Evolutionary conservation across 2,329 filamentous ascomycete genomes (phyloP).

Genomic region (Ophiostoma montium): DNA sequence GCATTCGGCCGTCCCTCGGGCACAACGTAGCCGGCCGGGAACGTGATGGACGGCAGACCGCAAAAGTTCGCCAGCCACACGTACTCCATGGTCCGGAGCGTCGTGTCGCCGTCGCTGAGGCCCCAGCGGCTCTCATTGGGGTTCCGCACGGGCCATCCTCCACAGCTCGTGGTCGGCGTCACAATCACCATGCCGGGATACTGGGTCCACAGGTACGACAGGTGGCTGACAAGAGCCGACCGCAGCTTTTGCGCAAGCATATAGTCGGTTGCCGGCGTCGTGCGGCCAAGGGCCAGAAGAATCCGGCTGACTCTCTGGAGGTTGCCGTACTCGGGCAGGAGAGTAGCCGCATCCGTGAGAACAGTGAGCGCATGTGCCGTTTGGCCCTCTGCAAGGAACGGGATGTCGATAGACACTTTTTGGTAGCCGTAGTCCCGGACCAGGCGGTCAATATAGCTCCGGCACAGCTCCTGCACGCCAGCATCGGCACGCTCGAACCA

Average conservation of each 20-base stretch:
- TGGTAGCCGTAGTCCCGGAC: slow-evolving; percentile 36
- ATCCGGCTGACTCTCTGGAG: slow-evolving; percentile 50
- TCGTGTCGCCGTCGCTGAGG: slow-evolving; percentile 31
- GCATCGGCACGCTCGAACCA: slow-evolving; percentile 43
- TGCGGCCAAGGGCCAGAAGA: slow-evolving; percentile 47
- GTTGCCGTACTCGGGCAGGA: slow-evolving; percentile 27
- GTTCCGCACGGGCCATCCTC: slow-evolving; percentile 28
- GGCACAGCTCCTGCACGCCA: slow-evolving; percentile 27
- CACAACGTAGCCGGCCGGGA: slow-evolving; percentile 30
- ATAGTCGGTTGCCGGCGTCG: slow-evolving; percentile 51
- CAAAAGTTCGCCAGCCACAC: slow-evolving; percentile 38
- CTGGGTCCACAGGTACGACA: slow-evolving; percentile 48
- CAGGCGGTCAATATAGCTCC: slow-evolving; percentile 36
- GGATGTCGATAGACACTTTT: slow-evolving; percentile 41
- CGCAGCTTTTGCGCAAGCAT: slow-evolving; percentile 57
- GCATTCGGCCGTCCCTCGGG: slow-evolving; percentile 21
- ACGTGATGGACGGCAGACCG: slow-evolving; percentile 30
- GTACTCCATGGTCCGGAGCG: slow-evolving; percentile 33
- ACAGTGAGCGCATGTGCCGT: slow-evolving; percentile 62
- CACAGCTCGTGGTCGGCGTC: slow-evolving; percentile 48
- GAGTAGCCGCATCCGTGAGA: slow-evolving; percentile 43
- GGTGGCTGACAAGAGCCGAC: slow-evolving; percentile 54
- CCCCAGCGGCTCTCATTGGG: slow-evolving; percentile 25
- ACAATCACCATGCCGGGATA: slow-evolving; percentile 58
- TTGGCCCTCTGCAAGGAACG: slow-evolving; percentile 48